phyloP scores from a whole-genome alignment of 2,329 filamentous ascomycete species.

The Ilyonectria robusta region DNA sequence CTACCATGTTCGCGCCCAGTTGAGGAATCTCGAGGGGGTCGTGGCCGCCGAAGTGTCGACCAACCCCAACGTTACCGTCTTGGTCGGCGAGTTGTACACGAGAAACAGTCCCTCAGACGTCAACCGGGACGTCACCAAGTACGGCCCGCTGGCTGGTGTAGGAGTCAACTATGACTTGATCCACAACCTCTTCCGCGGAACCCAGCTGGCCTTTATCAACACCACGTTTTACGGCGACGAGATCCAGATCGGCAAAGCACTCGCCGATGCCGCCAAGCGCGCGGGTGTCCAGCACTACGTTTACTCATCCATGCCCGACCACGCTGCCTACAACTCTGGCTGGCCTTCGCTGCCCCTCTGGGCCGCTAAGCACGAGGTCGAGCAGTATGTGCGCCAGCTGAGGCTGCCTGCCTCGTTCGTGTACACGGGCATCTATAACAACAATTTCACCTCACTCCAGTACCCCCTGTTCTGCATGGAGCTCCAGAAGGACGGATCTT shows the following conservation, averaged over 20 bases:
- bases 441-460: constrained; percentile 94
- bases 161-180: constrained; percentile 82
- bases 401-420: constrained; percentile 91
- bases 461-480: constrained; percentile 98
- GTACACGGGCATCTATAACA: constrained; percentile 98
- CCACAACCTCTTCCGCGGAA: constrained; percentile 83
- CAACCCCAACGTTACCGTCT: constrained; percentile 81
- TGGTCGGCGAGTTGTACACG: constrained; percentile 76
- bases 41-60: constrained; percentile 88
- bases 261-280: constrained; percentile 90
- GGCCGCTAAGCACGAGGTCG: constrained; percentile 92
- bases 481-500: constrained; percentile 85
- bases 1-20: constrained; percentile 92
- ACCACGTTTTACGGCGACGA: constrained; percentile 98
- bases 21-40: constrained; percentile 88
- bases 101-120: constrained; percentile 65
- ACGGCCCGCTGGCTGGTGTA: constrained; percentile 72
- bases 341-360: constrained; percentile 93
- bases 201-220: constrained; percentile 95
- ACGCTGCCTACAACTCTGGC: constrained; percentile 80
- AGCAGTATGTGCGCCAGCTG: constrained; percentile 89
- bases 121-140: constrained; percentile 76
- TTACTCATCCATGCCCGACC: constrained; percentile 98
- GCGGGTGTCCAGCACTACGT: constrained; percentile 91
- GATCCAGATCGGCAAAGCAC: constrained; percentile 86